Conservation (phyloP, 225 moss, liverwort and hornwort genomes). For the Sphagnum contortum region DNA sequence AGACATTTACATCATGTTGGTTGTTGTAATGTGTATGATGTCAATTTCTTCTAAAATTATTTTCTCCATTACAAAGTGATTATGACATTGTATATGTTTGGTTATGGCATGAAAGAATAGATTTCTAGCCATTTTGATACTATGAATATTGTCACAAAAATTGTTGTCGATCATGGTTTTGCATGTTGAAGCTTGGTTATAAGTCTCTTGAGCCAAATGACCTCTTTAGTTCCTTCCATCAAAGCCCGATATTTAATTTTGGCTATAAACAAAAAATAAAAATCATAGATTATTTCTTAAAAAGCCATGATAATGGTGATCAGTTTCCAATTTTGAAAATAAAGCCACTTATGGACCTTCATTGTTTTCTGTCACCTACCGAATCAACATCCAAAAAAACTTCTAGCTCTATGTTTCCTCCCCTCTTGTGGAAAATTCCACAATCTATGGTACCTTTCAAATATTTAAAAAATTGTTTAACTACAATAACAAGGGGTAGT, state of each 20-base stretch:
- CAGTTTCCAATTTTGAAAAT: not conserved
- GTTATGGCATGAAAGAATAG: conserved; percentile 4
- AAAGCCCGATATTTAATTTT: not conserved
- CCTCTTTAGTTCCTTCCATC: conserved; percentile 1
- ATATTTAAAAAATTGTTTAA: not conserved
- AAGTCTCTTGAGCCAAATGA: not conserved
- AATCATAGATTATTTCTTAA: not conserved
- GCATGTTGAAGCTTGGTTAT: not conserved
- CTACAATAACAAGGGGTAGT: too few species aligned
- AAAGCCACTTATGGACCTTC: not conserved
- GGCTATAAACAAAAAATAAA: not conserved
- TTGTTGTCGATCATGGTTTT: not conserved
- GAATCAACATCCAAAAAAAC: conserved; percentile 1
- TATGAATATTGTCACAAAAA: not conserved
- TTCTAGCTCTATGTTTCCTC: not conserved
- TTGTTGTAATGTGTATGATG: not conserved
- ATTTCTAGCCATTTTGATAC: conserved; percentile 7
- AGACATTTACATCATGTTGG: not conserved
- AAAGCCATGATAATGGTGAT: not conserved
- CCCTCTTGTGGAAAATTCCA: not conserved
- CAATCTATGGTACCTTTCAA: not conserved
- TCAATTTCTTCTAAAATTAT: not conserved
- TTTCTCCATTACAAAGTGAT: conserved; percentile 6
- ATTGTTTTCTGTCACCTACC: conserved; percentile 1
- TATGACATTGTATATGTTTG: conserved; percentile 1